These are phyloP conservation scores for Sclerotinia minor DNA, from an alignment of 2,329 filamentous ascomycete species.

Conservation along the genomic window DNA sequence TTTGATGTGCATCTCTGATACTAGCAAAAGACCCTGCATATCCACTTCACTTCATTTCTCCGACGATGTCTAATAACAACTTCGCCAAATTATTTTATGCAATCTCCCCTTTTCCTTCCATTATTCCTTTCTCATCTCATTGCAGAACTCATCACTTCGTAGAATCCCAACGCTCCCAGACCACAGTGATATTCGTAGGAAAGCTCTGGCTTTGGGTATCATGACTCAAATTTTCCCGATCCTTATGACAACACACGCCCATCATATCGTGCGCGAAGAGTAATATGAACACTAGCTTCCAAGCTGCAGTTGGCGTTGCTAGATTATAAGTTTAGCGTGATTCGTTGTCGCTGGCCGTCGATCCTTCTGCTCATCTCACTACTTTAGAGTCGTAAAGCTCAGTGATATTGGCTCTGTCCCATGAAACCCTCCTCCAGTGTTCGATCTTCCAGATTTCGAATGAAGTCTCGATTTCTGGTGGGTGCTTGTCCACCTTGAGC, in stretches of 20 bases:
- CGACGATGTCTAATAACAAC: constrained; percentile 1
- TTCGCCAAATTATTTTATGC: constrained; percentile 1
- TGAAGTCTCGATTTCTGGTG: constrained; percentile 77
- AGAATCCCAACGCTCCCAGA: neutral
- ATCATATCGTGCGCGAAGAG: constrained; percentile 19
- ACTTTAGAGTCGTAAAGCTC: constrained; percentile 40
- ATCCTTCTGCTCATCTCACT: constrained; percentile 16
- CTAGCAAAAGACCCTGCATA: constrained; percentile 20
- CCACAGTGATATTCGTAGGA: constrained; percentile 15
- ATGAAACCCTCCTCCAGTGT: constrained; percentile 92
- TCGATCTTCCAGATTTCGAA: constrained; percentile 89
- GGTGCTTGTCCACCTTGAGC: constrained; percentile 57
- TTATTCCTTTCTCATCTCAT: constrained; percentile 14
- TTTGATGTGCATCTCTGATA: constrained; percentile 13
- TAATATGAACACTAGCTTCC: constrained; percentile 23
- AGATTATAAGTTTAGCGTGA: constrained; percentile 12
- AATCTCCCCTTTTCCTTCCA: neutral
- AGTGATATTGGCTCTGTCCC: constrained; percentile 69
- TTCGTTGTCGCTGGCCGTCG: neutral
- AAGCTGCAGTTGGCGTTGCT: constrained; percentile 10
- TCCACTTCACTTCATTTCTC: neutral
- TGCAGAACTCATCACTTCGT: constrained; percentile 19
- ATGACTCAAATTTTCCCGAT: constrained; percentile 24
- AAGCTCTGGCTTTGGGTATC: constrained; percentile 24
- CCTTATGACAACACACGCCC: constrained; percentile 20